Evolutionary conservation across 176 grass and related monocot species (phyloP), one percentile per base, ranked within the genome.

Genomic region (Oropetium thomaeum): DNA sequence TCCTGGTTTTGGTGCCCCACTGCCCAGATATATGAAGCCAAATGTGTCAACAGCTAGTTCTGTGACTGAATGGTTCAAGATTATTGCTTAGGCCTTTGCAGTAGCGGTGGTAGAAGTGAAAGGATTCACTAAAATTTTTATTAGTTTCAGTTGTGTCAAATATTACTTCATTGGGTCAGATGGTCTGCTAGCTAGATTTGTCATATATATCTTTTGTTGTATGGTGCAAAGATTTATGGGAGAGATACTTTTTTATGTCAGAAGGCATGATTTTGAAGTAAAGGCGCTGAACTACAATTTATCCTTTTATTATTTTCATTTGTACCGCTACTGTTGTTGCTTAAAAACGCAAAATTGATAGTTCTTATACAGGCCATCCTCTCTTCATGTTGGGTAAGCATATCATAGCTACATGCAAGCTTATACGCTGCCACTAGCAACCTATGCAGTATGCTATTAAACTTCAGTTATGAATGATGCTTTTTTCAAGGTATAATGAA

Each of bases 401-500:
- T 52, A 40, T 72, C 55, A 14, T 5, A 19, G 37, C 48, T 8
- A 67, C 42, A 27, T 59, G 53, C 4, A 31, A 3, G 1, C n/a
- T 43, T 12, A 43, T 23, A 71, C 26, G 28, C 14, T 57, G n/a
- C n/a, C n/a, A n/a, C n/a, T n/a, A n/a, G n/a, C n/a, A n/a, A n/a
- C n/a, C n/a, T n/a, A n/a, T 44, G 44, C 7, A 65, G 8, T 15
- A 37, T 41, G 30, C 28, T 35, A 58, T n/a, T 52, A 70, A 52
- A 33, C 23, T 69, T 1, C 20, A 71, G 30, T 55, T 34, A 63
- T n/a, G n/a, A n/a, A n/a, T n/a, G n/a, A n/a, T n/a, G n/a, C 47
- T 33, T 32, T 49, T 0, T 1, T 67, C 19, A 96, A 84, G 71
- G 87, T n/a, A n/a, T n/a, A n/a, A n/a, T 52, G 65, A 87, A 69